Conservation (phyloP, 2,329 filamentous ascomycete genomes). For the Emergomyces africanus region DNA sequence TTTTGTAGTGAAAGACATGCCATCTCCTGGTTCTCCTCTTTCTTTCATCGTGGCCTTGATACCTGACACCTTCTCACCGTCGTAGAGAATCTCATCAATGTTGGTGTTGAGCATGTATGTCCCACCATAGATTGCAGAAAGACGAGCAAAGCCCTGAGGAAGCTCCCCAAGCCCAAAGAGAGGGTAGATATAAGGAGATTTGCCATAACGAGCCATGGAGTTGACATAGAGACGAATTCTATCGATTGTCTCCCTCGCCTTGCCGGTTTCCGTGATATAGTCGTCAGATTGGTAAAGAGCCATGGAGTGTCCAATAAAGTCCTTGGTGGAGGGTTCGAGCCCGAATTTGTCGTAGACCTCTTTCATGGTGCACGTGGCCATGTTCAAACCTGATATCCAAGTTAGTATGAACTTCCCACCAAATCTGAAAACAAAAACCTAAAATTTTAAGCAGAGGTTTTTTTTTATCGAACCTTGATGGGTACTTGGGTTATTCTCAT, state of each 20-base stretch:
- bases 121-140: conserved; percentile 96
- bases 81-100: conserved; percentile 80
- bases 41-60: conserved; percentile 97
- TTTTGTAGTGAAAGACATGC: conserved; percentile 92
- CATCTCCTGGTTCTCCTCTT: conserved; percentile 56
- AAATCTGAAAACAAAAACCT: neutral
- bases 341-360: conserved; percentile 99
- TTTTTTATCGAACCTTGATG: conserved; percentile 61
- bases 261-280: conserved; percentile 62
- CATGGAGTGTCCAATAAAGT: conserved; percentile 98
- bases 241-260: conserved; percentile 72
- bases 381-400: conserved; percentile 53
- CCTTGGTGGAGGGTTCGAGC: conserved; percentile 74
- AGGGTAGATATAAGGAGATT: conserved; percentile 98
- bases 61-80: conserved; percentile 68
- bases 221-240: conserved; percentile 94
- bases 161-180: conserved; percentile 95
- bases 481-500: conserved; percentile 65
- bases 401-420: conserved; percentile 11
- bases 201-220: conserved; percentile 94
- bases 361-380: conserved; percentile 76
- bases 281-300: conserved; percentile 84
- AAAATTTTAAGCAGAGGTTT: neutral
- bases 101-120: conserved; percentile 99
- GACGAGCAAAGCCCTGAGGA: conserved; percentile 90